Evolutionary conservation across 139 green algal genomes (phyloP), one percentile per base, ranked within the genome.

Genomic region (Coelastrella sp.): DNA sequence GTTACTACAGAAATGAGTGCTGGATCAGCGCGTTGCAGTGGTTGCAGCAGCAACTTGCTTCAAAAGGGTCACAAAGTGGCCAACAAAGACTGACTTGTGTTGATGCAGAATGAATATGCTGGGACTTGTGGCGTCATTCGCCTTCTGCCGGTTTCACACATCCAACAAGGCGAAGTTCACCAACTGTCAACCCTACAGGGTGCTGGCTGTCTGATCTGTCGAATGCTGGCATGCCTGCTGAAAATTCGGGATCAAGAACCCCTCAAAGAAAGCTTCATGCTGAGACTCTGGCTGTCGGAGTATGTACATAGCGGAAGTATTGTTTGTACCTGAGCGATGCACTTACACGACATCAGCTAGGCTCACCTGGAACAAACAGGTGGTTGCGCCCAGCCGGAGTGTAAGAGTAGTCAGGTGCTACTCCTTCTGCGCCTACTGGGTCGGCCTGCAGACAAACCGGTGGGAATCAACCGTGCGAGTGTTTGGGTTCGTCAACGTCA

Each of bases 361-460:
- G 57, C 93, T 80, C 76, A 98, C 97, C 96, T 77, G 97, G 98
- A 60, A 99, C 98, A 90, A 97, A 98, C 6, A 99, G 93, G 78
- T 99, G 98, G 93, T 99, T 99, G 19, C 97, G 93, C 0, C 97
- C 97, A 17, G 97, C 93, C 3, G 97, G 97, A 3, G 79, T 87
- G 88, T 96, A 97, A 19, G 92, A 96, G 92, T 97, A 99, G 23
- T 80, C 83, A 61, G 68, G 19, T 59, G 65, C 54, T 3, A 88
- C 83, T 80, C 20, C 66, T 80, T 73, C 47, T 16, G 58, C 13
- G n/a, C 47, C 19, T 4, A 76, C 8, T 32, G 68, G 68, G 7
- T 88, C 68, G 58, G 66, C 54, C 83, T 88, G 83, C 66, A 32
- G 54, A 32, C 32, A 59, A 20, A 77, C 19, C 66, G 14, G 54